phyloP scores from a whole-genome alignment of 495 filamentous ascomycete species.

The Physcia stellaris region DNA sequence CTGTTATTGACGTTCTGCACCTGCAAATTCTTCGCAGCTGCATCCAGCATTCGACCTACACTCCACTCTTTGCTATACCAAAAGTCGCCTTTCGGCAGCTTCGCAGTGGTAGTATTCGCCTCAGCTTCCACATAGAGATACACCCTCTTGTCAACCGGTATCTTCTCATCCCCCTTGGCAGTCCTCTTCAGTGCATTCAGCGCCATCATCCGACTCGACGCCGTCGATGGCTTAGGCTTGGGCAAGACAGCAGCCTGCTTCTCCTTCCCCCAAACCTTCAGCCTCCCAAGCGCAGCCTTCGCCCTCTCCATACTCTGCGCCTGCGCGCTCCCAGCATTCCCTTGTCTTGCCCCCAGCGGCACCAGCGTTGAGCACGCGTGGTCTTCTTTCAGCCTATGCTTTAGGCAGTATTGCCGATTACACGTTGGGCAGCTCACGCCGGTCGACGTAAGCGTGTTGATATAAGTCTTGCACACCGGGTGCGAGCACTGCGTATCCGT shows the following conservation, averaged over 20 bases:
- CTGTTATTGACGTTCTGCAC: conserved; percentile 85
- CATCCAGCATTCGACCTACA: conserved; percentile 75
- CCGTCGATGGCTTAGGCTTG: conserved; percentile 45
- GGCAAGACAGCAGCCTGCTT: conserved; percentile 37
- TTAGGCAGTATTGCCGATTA: conserved; percentile 78
- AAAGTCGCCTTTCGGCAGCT: conserved; percentile 65
- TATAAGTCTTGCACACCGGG: conserved; percentile 64
- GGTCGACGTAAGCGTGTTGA: conserved; percentile 66
- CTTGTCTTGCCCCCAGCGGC: conserved; percentile 52
- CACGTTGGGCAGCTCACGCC: conserved; percentile 72
- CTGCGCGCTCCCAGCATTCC: conserved; percentile 8
- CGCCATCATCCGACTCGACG: conserved; percentile 44
- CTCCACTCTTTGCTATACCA: conserved; percentile 80
- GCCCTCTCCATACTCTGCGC: conserved; percentile 38
- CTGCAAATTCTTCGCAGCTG: conserved; percentile 66
- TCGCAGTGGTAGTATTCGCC: conserved; percentile 59
- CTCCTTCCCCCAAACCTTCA: conserved; percentile 55
- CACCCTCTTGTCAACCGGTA: conserved; percentile 65
- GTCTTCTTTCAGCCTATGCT: conserved; percentile 75
- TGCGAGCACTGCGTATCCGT: conserved; percentile 62
- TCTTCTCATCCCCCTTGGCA: conserved; percentile 76
- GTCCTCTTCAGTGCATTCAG: conserved; percentile 66
- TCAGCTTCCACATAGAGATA: conserved; percentile 80
- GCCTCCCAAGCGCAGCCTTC: conserved; percentile 45
- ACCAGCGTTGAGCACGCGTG: conserved; percentile 67